Evolutionary conservation across 2,329 filamentous ascomycete genomes (phyloP), one percentile per base, ranked within the genome.

Genomic region (Colletotrichum brevisporum): DNA sequence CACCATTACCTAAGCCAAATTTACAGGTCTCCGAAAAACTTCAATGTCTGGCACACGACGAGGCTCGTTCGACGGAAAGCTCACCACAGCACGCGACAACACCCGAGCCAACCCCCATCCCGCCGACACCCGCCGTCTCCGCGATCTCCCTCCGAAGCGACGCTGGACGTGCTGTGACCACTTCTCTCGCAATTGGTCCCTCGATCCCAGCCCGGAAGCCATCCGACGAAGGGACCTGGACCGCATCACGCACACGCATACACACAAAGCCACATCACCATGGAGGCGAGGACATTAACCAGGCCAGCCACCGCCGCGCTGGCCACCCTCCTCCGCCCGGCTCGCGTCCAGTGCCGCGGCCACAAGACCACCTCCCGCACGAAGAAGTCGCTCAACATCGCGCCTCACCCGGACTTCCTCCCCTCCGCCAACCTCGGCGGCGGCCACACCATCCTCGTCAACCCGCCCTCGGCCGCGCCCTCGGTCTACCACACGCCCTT

Each of bases 401-500:
- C 85, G 13, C 89, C 89, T 56, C 88, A 91, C 81, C 80, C 85
- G 45, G 88, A 88, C 73, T 91, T 91, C 79, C 80, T 88, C 48
- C 81, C 77, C 43, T 77, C 78, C 66, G 72, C 78, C 50, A 47
- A 74, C 75, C 31, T 36, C 72, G 73, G 74, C 72, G 75, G 79
- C 71, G 75, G 79, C 72, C 77, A 83, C 74, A 78, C 81, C 67
- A 82, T 85, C 74, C 79, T 85, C 73, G 84, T 84, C 80, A 86
- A 85, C 78, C 84, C 83, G 50, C 84, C 84, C 50, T 79, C 83
- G 39, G 80, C 83, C 52, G 80, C 80, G 41, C 78, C 83, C 13
- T 80, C 87, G n/a, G 88, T 90, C 66, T 84, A 84, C 74, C 86
- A 91, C 80, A 91, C 89, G n/a, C 89, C 89, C 65, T 86, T 90